Evolutionary conservation across 1,284 basidiomycete species (phyloP), one percentile per base, ranked within the genome.

Genomic region (Ceratobasidium theobromae): DNA sequence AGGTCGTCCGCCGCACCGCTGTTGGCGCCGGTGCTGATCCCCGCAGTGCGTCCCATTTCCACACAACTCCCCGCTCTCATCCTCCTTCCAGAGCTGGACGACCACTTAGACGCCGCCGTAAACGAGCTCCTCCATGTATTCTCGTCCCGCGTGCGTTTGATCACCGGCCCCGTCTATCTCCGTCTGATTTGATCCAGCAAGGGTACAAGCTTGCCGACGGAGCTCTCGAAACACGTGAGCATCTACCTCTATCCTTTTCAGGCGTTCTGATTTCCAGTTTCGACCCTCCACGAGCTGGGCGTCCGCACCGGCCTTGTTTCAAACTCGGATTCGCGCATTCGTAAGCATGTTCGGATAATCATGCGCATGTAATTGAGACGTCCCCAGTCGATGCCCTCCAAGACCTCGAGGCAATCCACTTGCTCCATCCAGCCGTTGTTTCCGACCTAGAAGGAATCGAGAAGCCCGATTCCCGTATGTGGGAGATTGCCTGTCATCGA

Each of bases 181-280:
- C 18, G 27, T n/a, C 52, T 35, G 33, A 23, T 14, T 28, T 16
- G 28, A n/a, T 1, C 21, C 30, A 60, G 57, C 81, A 89, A 74
- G 90, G 88, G 1, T 91, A 91, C 73, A 79, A 76, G 70, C 79
- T 84, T 5, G 89, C 85, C 69, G 82, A 84, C 30, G 89, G 91
- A 73, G 77, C 82, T 2, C 73, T 87, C 12, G 79, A 83, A 33
- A 81, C 84, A 51, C 73, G 89, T 89, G 75, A 70, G 85, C 57
- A n/a, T 30, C 79, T 41, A 40, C 4, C 49, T 45, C 43, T 64
- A 18, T 23, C 4, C 18, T 38, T 48, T 16, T 2, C 35, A 23
- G 33, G 12, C 52, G 32, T 65, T 23, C 23, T 38, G 46, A 53
- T 11, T 28, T 33, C 33, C 8, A 12, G n/a, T 70, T 88, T 88